A percentile compares a stretch with the other conserved stretches of the same genome.
phyloP scores from a whole-genome alignment of 306 rosid genomes.

The Geum urbanum region DNA sequence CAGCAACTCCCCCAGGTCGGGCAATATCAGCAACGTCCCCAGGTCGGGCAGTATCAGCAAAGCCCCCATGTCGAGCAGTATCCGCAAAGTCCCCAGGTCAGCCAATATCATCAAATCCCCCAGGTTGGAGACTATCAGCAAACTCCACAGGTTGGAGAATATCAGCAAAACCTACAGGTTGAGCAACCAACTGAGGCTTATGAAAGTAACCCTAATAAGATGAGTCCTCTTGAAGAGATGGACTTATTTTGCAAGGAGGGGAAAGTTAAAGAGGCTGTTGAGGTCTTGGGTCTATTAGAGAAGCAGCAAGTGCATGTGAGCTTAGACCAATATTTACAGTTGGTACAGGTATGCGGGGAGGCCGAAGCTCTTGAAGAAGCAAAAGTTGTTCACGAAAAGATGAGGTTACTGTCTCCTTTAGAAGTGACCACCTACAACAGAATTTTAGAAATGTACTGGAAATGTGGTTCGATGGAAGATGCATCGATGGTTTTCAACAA shows the following conservation, averaged over 20 bases:
- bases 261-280: constrained; percentile 66
- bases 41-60: constrained; percentile 13
- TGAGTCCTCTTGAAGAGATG: constrained; percentile 48
- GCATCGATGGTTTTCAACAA: constrained; percentile 47
- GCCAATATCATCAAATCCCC: constrained; percentile 5
- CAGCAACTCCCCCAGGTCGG: neutral
- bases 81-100: constrained; percentile 26
- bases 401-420: constrained; percentile 43
- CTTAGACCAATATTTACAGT: constrained; percentile 40
- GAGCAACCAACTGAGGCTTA: constrained; percentile 27
- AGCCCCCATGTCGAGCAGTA: constrained; percentile 25
- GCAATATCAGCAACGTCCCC: neutral
- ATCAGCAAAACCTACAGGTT: neutral
- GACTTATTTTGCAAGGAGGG: constrained; percentile 59
- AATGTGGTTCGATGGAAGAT: constrained; percentile 72
- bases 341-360: constrained; percentile 59
- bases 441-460: constrained; percentile 68
- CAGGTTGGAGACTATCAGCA: constrained; percentile 6
- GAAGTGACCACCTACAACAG: constrained; percentile 53
- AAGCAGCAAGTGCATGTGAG: constrained; percentile 43
- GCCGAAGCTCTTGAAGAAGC: constrained; percentile 61
- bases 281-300: constrained; percentile 47
- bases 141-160: neutral
- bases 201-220: constrained; percentile 27
- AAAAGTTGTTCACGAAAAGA: constrained; percentile 42